Percentiles rank a stretch among this genome's conserved stretches.
Evolutionary conservation across 2,329 filamentous ascomycete genomes (phyloP).

Genomic region (Microsporum audouinii): DNA sequence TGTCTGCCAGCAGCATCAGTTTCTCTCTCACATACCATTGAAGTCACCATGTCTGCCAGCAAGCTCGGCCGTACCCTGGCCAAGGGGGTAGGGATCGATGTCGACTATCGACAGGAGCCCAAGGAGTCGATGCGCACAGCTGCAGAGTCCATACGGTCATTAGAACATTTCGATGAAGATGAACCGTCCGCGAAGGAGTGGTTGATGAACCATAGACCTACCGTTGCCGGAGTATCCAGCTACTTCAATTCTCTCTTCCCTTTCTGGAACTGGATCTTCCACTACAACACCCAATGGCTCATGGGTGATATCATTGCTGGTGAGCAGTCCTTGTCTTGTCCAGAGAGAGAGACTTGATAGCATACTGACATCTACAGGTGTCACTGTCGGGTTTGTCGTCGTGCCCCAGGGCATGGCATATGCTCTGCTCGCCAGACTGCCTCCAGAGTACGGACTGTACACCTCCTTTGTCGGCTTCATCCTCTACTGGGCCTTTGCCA

Average conservation of each 20-base stretch:
- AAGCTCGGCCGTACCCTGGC: conserved; percentile 8
- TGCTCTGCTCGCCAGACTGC: conserved; percentile 51
- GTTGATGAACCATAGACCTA: conserved; percentile 9
- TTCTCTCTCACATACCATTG: background rate
- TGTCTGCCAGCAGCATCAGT: background rate
- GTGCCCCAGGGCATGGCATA: conserved; percentile 54
- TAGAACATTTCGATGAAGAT: conserved; percentile 18
- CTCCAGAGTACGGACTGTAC: conserved; percentile 50
- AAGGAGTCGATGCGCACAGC: conserved; percentile 11
- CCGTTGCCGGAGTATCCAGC: background rate
- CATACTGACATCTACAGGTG: background rate
- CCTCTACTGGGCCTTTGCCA: conserved; percentile 50
- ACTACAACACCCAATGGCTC: conserved; percentile 41
- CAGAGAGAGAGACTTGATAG: background rate
- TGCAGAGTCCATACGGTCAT: conserved; percentile 10
- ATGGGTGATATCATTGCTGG: conserved; percentile 38
- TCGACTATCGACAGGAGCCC: conserved; percentile 11
- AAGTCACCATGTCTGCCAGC: conserved; percentile 8
- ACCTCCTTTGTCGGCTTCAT: conserved; percentile 49
- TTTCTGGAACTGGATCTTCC: conserved; percentile 41
- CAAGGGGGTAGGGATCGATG: conserved; percentile 8
- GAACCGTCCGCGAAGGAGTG: conserved; percentile 15
- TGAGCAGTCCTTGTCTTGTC: background rate
- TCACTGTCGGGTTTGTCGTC: conserved; percentile 43
- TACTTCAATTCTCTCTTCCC: conserved; percentile 33